Conservation (phyloP, 2,329 filamentous ascomycete species). For the Periglandula ipomoeae region DNA sequence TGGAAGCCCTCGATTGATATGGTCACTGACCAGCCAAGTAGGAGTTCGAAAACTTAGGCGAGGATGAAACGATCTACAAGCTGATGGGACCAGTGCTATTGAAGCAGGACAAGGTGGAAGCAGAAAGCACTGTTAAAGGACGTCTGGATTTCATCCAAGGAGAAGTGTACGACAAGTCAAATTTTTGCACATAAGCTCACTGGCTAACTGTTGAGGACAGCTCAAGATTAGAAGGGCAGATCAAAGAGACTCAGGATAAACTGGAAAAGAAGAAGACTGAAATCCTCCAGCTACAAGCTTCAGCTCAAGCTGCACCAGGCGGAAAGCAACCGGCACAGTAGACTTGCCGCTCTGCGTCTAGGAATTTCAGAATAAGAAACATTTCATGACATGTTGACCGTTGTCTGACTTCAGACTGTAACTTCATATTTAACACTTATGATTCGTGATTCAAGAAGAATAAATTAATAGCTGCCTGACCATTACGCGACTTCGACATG, state of each 20-base stretch:
- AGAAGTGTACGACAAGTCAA: slow-evolving; percentile 60
- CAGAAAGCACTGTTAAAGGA: slow-evolving; percentile 81
- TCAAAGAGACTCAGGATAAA: slow-evolving; percentile 46
- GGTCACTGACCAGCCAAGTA: slow-evolving; percentile 23
- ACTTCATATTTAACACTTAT: neutral
- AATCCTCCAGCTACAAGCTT: slow-evolving; percentile 47
- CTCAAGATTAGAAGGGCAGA: slow-evolving; percentile 37
- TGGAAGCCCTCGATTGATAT: neutral
- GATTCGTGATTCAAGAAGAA: neutral
- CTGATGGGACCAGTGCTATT: slow-evolving; percentile 84
- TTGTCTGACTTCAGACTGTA: no score
- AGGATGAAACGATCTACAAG: slow-evolving; percentile 90
- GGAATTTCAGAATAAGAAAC: no score
- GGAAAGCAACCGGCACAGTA: slow-evolving; percentile 19
- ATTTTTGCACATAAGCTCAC: neutral
- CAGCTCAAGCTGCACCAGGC: slow-evolving; percentile 33
- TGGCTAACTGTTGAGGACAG: slow-evolving; percentile 17
- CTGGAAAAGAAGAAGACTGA: slow-evolving; percentile 50
- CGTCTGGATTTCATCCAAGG: slow-evolving; percentile 86
- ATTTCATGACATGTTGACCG: neutral
- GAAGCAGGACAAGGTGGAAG: slow-evolving; percentile 90
- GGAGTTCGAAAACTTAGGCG: slow-evolving; percentile 74
- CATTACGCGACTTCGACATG: neutral
- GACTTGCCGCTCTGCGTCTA: no score
- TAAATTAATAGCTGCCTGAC: no score